Percentiles rank a stretch among this genome's conserved stretches.
Conservation (phyloP, 495 filamentous ascomycete genomes). For the Penicillium chermesinum region DNA sequence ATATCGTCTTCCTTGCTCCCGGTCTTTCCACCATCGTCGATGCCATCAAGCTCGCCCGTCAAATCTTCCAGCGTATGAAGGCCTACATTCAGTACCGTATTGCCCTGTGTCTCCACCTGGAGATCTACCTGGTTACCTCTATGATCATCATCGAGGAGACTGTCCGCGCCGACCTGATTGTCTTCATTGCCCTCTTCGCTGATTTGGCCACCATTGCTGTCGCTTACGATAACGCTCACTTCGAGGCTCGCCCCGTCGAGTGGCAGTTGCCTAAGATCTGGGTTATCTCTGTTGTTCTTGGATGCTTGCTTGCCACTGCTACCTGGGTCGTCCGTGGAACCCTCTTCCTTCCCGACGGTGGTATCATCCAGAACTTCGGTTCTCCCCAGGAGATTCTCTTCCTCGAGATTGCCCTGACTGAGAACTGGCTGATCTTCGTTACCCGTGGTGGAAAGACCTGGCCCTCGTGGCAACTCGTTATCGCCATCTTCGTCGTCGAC, state of each 20-base stretch:
- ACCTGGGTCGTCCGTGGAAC: constrained; percentile 69
- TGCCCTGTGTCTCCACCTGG: constrained; percentile 68
- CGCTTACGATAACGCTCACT: constrained; percentile 74
- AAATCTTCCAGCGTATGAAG: constrained; percentile 83
- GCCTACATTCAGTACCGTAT: constrained; percentile 79
- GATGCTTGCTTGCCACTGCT: constrained; percentile 57
- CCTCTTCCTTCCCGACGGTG: constrained; percentile 61
- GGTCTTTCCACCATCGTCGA: constrained; percentile 72
- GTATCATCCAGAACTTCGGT: constrained; percentile 70
- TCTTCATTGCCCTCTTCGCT: constrained; percentile 73
- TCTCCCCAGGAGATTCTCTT: constrained; percentile 68
- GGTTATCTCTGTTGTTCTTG: constrained; percentile 66
- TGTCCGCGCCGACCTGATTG: constrained; percentile 60
- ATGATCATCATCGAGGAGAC: constrained; percentile 76
- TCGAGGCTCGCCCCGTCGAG: constrained; percentile 64
- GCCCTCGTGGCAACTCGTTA: constrained; percentile 68
- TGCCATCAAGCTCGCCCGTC: constrained; percentile 72
- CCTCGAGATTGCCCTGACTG: constrained; percentile 67
- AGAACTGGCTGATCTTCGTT: constrained; percentile 79
- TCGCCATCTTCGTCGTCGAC: constrained; percentile 67
- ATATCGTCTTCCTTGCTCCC: constrained; percentile 75
- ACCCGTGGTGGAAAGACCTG: constrained; percentile 67
- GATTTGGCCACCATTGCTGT: constrained; percentile 73
- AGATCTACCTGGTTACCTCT: constrained; percentile 72
- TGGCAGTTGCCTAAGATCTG: constrained; percentile 77